Base-by-base conservation (phyloP, 805 yeast species). In the Saturnispora sekii region DNA sequence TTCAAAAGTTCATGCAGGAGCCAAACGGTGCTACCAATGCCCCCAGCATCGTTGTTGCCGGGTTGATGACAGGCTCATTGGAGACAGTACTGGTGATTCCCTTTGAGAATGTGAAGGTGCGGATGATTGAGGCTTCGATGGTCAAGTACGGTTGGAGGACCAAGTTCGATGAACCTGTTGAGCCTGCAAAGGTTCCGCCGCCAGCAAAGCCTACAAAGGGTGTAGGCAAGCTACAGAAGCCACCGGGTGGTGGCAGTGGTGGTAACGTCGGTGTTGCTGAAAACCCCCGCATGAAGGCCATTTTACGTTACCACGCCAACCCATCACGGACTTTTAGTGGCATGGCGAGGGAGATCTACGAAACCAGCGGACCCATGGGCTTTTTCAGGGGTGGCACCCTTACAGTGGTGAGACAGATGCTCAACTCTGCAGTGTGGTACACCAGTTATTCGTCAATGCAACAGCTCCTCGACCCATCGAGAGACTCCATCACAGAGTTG, bases 21-120 rank as follows among this genome's bases (percentile, higher is more conserved):
- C 73, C 70, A 15, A 64, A 63, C 43, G 76, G 79, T n/a, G 73
- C 77, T 50, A 71, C 86, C 3, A 72, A 81, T 7, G 94, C 94
- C 1, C 90, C 94, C 9, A 71, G 87, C 54, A 73, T 86, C 35
- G 84, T 86, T 7, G 78, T 84, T 47, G 96, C 96, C 3, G 96
- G 95, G 9, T 53, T 75, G 51, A 74, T 86, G 67, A 84, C 95
- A 5, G 97, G 95, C 2, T 70, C 83, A 46, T 65, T 81, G 37
- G 97, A 93, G 61, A 79, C 94, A 2, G 51, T 88, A 31, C 75
- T 84, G 72, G 77, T 90, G 17, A 84, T 93, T 15, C 98, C 97
- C 0, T 89, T 90, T 60, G 98, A 90, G 57, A 84, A 81, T 56
- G 70, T 87, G 52, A 87, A 87, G 58, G 80, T 84, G 2, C 72